These are phyloP conservation scores for Phyllachora maydis DNA, from an alignment of 2,329 filamentous ascomycete genomes.

Conservation along the genomic window DNA sequence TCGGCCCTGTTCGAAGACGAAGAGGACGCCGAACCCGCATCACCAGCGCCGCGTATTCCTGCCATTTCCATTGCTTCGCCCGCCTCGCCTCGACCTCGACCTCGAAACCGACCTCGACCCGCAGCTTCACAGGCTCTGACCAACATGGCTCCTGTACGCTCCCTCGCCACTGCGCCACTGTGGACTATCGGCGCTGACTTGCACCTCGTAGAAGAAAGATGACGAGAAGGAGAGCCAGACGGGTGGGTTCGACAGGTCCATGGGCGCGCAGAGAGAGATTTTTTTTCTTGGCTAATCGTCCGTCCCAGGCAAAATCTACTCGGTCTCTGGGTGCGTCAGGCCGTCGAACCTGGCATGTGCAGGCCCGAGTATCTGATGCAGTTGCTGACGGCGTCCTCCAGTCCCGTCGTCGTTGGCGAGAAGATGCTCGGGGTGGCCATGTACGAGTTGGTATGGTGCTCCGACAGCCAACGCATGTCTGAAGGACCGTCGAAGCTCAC, in stretches of 20 bases:
- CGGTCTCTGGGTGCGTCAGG: conserved; percentile 39
- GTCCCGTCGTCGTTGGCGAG: conserved; percentile 90
- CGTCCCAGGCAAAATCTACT: conserved; percentile 35
- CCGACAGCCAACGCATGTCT: too few species aligned
- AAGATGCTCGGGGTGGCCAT: conserved; percentile 98
- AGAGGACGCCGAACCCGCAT: too few species aligned
- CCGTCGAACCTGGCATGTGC: too few species aligned
- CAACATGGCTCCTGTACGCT: conserved; percentile 36
- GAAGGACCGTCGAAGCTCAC: conserved; percentile 2
- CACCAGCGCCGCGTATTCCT: conserved; percentile 2
- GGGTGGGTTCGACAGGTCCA: too few species aligned
- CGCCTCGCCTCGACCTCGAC: not conserved
- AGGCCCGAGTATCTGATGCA: too few species aligned
- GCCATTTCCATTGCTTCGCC: conserved; percentile 6
- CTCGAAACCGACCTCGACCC: conserved; percentile 11
- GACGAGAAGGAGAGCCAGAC: too few species aligned
- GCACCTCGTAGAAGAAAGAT: conserved; percentile 1
- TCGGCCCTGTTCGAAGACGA: too few species aligned
- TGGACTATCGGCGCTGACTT: conserved; percentile 1
- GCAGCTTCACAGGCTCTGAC: too few species aligned
- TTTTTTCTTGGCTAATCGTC: too few species aligned
- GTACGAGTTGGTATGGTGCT: conserved; percentile 94
- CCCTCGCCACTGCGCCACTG: conserved; percentile 4
- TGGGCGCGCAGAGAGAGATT: too few species aligned
- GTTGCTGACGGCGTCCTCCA: too few species aligned